A percentile compares a stretch with the other conserved stretches of the same genome.
Evolutionary conservation across 768 basidiomycete species (phyloP).

Genomic region (Lentinula lateritia): DNA sequence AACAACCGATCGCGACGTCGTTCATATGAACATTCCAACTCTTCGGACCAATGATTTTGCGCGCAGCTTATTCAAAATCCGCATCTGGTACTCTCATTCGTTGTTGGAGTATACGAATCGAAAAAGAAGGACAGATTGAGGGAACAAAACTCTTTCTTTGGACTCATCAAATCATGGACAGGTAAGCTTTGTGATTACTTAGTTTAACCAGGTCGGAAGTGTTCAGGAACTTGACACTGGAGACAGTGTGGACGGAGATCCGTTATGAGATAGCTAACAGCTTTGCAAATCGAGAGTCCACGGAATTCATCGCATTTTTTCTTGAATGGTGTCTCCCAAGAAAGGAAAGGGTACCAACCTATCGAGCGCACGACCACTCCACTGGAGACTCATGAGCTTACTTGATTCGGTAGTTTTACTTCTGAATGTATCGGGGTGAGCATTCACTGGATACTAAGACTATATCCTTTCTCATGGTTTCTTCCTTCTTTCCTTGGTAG

Average conservation of each 20-base stretch:
- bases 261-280: neutral
- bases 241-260: neutral
- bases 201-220: neutral
- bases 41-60: neutral
- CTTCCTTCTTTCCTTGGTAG: neutral
- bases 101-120: neutral
- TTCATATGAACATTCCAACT: neutral
- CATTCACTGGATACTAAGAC: neutral
- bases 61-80: neutral
- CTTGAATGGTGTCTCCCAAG: neutral
- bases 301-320: neutral
- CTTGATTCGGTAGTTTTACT: neutral
- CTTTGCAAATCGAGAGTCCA: neutral
- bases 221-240: neutral
- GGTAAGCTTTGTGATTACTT: neutral
- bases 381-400: neutral
- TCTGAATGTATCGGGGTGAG: neutral
- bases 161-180: neutral
- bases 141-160: neutral
- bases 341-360: neutral
- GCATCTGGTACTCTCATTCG: neutral
- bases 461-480: slow-evolving; percentile 1
- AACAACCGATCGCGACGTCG: neutral
- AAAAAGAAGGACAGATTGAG: neutral
- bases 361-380: neutral